Percentiles rank a stretch among this genome's conserved stretches.
Conservation (phyloP, 306 rosid genomes). For the Prinsepia uniflora region DNA sequence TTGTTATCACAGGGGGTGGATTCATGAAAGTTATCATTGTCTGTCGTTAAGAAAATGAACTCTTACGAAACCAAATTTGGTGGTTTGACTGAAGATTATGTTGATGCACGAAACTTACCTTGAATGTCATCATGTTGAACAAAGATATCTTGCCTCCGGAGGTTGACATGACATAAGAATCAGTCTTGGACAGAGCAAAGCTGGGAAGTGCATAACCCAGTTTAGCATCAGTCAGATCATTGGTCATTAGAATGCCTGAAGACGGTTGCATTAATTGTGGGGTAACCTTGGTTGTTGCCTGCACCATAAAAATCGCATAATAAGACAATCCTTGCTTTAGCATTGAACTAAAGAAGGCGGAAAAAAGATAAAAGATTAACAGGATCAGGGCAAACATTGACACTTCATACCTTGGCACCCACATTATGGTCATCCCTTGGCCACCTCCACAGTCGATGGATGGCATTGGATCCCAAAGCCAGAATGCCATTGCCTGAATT, state of each 20-base stretch:
- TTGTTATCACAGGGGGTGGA: conserved; percentile 84
- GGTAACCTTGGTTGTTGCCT: conserved; percentile 68
- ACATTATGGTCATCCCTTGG: conserved; percentile 47
- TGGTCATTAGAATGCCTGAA: conserved; percentile 76
- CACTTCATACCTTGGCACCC: conserved; percentile 46
- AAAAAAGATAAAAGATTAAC: too few relatives aligned
- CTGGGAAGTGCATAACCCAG: conserved; percentile 60
- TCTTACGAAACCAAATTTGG: background rate
- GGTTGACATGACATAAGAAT: conserved; percentile 83
- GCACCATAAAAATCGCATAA: conserved; percentile 25
- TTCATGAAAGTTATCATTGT: conserved; percentile 89
- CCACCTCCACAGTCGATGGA: conserved; percentile 87
- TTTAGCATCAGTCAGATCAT: conserved; percentile 56
- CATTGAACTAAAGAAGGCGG: too few relatives aligned
- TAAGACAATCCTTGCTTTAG: conserved; percentile 22
- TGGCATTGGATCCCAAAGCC: conserved; percentile 79
- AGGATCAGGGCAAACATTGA: background rate
- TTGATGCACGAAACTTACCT: conserved; percentile 38
- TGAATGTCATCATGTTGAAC: conserved; percentile 82
- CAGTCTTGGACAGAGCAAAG: conserved; percentile 83
- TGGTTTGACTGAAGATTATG: background rate
- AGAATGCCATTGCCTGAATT: conserved; percentile 75
- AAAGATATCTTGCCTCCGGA: conserved; percentile 90
- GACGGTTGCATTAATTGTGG: conserved; percentile 75
- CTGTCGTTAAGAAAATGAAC: conserved; percentile 39